Percentiles rank a stretch among this genome's conserved stretches.
phyloP scores from a whole-genome alignment of 768 basidiomycete genomes.

The Boletus fagicola region DNA sequence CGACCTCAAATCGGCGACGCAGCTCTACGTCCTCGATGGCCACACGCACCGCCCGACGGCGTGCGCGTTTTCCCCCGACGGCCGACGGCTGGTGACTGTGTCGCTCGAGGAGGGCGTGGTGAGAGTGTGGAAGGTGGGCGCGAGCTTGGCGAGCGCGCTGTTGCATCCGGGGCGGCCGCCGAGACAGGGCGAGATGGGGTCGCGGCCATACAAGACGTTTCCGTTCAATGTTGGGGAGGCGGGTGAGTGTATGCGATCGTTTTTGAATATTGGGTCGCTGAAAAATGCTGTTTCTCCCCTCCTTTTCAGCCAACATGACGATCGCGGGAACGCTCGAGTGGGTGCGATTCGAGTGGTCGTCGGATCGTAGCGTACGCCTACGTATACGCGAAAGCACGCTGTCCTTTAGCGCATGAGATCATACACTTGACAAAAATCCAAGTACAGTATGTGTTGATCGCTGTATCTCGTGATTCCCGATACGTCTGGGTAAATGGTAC shows the following conservation, averaged over 20 bases:
- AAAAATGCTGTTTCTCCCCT: background rate
- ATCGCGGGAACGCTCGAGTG: conserved; percentile 65
- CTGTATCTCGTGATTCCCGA: background rate
- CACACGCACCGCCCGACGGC: conserved; percentile 81
- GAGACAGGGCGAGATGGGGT: conserved; percentile 78
- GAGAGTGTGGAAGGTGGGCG: conserved; percentile 95
- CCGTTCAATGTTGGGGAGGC: conserved; percentile 82
- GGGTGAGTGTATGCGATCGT: conserved; percentile 48
- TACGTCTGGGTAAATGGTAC: background rate
- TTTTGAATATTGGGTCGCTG: background rate
- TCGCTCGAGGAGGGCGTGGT: conserved; percentile 83
- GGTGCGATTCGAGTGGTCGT: conserved; percentile 82
- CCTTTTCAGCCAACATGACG: conserved; percentile 50
- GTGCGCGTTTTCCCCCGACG: conserved; percentile 92
- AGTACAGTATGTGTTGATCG: too few relatives aligned
- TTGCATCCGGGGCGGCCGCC: conserved; percentile 92
- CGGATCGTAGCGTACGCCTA: conserved; percentile 78
- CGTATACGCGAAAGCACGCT: conserved; percentile 78
- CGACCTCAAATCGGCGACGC: conserved; percentile 92
- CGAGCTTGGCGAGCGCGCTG: conserved; percentile 76
- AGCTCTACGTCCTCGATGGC: conserved; percentile 91
- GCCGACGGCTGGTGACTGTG: conserved; percentile 80
- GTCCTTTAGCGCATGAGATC: conserved; percentile 74
- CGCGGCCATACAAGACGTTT: conserved; percentile 85
- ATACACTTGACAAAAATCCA: background rate